These are phyloP conservation scores for Gryganskiella cystojenkinii DNA, from an alignment of 192 early-diverging fungal genomes.

Conservation along the genomic window DNA sequence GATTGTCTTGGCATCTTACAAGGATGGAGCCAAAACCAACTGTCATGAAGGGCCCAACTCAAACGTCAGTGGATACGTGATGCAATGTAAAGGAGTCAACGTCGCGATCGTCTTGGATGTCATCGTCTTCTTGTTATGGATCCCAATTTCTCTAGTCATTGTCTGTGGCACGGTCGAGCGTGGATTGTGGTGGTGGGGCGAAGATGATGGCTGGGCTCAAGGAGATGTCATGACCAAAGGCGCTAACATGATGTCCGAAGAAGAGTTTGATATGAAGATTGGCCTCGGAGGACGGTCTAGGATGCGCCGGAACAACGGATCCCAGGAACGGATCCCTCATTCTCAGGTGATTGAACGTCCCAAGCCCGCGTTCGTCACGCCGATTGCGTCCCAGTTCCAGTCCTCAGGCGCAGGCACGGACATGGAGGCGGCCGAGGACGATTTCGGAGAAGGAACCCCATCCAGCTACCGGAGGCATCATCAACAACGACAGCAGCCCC, in stretches of 20 bases:
- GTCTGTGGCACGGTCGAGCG: constrained; percentile 40
- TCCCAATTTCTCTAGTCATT: constrained; percentile 32
- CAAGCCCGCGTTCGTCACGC: constrained; percentile 30
- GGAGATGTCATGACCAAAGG: neutral
- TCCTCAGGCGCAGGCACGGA: neutral
- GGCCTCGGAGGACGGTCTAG: neutral
- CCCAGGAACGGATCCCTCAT: neutral
- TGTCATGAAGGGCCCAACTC: constrained; percentile 15
- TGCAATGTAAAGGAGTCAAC: constrained; percentile 42
- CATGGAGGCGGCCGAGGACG: neutral
- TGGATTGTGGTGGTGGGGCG: constrained; percentile 46
- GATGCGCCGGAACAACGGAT: neutral
- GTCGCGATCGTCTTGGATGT: constrained; percentile 29
- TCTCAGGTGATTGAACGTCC: constrained; percentile 10
- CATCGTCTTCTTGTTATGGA: constrained; percentile 39
- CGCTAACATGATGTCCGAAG: constrained; percentile 15
- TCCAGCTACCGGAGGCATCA: neutral
- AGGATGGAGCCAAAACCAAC: constrained; percentile 33
- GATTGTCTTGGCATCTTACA: constrained; percentile 37
- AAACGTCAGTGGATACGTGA: constrained; percentile 14
- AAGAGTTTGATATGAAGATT: constrained; percentile 41
- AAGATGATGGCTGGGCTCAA: constrained; percentile 33
- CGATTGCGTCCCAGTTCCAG: constrained; percentile 38
- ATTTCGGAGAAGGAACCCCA: neutral
- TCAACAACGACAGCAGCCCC: constrained; percentile 14